A percentile compares a stretch with the other conserved stretches of the same genome.
Evolutionary conservation across 192 early-diverging fungal genomes (phyloP).

Genomic region (Kickxella alabastrina): DNA sequence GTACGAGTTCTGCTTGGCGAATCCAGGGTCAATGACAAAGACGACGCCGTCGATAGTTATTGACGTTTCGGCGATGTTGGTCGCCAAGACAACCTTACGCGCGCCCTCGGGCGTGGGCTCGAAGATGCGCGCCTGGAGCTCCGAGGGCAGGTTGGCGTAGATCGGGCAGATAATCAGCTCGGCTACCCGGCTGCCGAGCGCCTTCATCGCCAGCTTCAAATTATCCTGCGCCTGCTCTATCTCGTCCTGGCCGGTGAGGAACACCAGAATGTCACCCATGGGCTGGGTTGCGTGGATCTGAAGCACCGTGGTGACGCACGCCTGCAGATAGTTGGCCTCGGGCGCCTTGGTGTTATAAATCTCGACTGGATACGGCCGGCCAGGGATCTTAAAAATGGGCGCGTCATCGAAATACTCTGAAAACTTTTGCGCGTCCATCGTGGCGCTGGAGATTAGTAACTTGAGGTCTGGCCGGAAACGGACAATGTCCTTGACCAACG

Average conservation of each 20-base stretch:
- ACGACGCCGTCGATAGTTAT: slow-evolving; percentile 97
- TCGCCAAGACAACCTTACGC: slow-evolving; percentile 93
- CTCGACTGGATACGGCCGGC: slow-evolving; percentile 90
- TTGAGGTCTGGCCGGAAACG: slow-evolving; percentile 91
- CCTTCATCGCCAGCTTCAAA: slow-evolving; percentile 67
- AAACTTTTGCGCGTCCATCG: slow-evolving; percentile 97
- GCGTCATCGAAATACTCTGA: slow-evolving; percentile 93
- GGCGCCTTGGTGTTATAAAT: slow-evolving; percentile 93
- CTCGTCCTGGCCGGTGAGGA: slow-evolving; percentile 98
- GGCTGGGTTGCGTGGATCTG: slow-evolving; percentile 90
- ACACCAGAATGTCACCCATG: slow-evolving; percentile 89
- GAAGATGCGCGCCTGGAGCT: slow-evolving; percentile 96
- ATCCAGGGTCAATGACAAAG: slow-evolving; percentile 98
- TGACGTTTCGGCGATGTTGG: slow-evolving; percentile 98
- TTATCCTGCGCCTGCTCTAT: slow-evolving; percentile 89
- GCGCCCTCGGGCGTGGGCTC: slow-evolving; percentile 92
- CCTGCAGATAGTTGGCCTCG: slow-evolving; percentile 93
- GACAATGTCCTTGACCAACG: slow-evolving; percentile 93
- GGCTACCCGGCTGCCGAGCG: slow-evolving; percentile 80
- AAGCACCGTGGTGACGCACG: slow-evolving; percentile 88
- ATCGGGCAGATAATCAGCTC: slow-evolving; percentile 95
- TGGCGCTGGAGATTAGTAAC: slow-evolving; percentile 94
- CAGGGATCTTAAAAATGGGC: slow-evolving; percentile 92
- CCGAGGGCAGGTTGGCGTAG: slow-evolving; percentile 93
- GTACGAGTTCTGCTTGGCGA: slow-evolving; percentile 94